Evolutionary conservation across 208 protist species (phyloP).

Genomic region (Trypanosoma theileri): DNA sequence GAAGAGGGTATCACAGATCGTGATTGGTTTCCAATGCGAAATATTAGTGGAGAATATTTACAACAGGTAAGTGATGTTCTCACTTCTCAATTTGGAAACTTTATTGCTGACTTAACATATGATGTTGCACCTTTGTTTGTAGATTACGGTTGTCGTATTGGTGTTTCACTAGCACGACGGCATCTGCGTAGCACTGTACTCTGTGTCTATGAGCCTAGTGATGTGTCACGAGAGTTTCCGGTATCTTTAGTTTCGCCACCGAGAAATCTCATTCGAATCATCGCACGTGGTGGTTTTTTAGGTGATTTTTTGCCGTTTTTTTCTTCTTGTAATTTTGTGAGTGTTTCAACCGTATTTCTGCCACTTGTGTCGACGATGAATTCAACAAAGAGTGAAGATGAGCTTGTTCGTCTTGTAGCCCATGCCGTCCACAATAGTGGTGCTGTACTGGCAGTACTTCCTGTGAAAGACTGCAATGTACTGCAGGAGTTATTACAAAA

Average conservation of each 20-base stretch:
- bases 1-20: background rate
- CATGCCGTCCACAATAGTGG: background rate
- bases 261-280: slow-evolving; percentile 12
- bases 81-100: slow-evolving; percentile 5
- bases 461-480: background rate
- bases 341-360: slow-evolving; percentile 10
- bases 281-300: background rate
- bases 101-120: background rate
- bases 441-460: slow-evolving; percentile 2
- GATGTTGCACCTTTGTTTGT: slow-evolving; percentile 13
- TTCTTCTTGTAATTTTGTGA: slow-evolving; percentile 13
- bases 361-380: background rate
- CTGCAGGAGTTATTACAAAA: background rate
- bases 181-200: slow-evolving; percentile 13
- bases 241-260: background rate
- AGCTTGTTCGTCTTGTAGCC: background rate
- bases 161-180: background rate
- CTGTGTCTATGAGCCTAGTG: slow-evolving; percentile 13
- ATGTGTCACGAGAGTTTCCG: background rate
- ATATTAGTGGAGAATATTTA: background rate
- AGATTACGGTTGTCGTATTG: slow-evolving; percentile 19
- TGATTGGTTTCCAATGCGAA: background rate
- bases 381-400: background rate
- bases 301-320: background rate
- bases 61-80: background rate